Evolutionary conservation across 225 moss, liverwort and hornwort genomes (phyloP).

Genomic region (Antitrichia curtipendula): DNA sequence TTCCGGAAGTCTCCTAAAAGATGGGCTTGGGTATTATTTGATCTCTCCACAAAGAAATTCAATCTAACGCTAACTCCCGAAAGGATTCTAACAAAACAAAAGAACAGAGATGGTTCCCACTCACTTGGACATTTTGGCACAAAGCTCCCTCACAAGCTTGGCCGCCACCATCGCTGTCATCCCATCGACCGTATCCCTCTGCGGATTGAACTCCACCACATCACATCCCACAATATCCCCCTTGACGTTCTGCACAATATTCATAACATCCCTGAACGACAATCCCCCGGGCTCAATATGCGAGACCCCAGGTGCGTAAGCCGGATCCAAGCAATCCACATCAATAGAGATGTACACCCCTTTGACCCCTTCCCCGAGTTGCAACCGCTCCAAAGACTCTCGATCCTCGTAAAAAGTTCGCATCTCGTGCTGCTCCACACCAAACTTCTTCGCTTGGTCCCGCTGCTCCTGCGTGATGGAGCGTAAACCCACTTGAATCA

Average conservation of each 20-base stretch:
- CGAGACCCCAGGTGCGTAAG: slow-evolving; percentile 92
- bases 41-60: background rate
- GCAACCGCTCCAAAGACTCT: slow-evolving; percentile 44
- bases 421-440: slow-evolving; percentile 98
- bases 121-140: slow-evolving; percentile 87
- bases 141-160: slow-evolving; percentile 90
- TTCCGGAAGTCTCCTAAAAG: background rate
- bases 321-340: slow-evolving; percentile 91
- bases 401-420: slow-evolving; percentile 63
- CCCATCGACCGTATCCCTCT: slow-evolving; percentile 90
- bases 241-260: slow-evolving; percentile 72
- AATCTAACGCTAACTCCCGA: background rate
- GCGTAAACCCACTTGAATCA: slow-evolving; percentile 83
- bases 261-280: slow-evolving; percentile 89
- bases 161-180: slow-evolving; percentile 99
- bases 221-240: slow-evolving; percentile 89
- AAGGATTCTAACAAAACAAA: background rate
- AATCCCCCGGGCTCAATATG: slow-evolving; percentile 96
- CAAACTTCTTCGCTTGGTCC: slow-evolving; percentile 79
- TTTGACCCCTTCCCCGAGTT: slow-evolving; percentile 78
- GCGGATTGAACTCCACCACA: slow-evolving; percentile 99
- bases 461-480: slow-evolving; percentile 90
- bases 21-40: background rate
- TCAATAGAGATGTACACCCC: slow-evolving; percentile 91
- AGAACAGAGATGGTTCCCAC: background rate